Percentiles rank a stretch among this genome's conserved stretches.
phyloP scores from a whole-genome alignment of 2,329 filamentous ascomycete genomes.

The Cladosporium velox region DNA sequence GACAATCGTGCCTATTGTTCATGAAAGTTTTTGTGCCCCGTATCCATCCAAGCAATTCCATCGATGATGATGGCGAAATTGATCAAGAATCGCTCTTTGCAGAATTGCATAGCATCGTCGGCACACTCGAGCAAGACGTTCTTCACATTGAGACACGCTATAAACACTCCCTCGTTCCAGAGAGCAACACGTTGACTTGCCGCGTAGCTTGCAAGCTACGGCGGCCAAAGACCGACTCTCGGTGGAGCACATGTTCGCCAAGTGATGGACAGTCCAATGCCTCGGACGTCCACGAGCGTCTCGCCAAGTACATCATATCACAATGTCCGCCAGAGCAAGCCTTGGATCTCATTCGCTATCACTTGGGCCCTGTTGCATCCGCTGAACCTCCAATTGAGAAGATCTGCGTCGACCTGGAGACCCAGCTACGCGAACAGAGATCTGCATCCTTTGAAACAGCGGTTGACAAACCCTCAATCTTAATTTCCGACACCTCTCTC shows the following conservation, averaged over 20 bases:
- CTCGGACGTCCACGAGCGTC: constrained; percentile 26
- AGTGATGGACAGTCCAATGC: background rate
- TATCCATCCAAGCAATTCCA: constrained; percentile 19
- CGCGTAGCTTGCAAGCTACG: constrained; percentile 34
- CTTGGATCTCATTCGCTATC: constrained; percentile 30
- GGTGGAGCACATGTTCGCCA: constrained; percentile 34
- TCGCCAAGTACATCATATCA: constrained; percentile 30
- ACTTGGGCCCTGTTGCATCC: constrained; percentile 22
- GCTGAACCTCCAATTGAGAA: constrained; percentile 17
- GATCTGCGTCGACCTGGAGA: background rate
- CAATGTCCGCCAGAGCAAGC: constrained; percentile 29
- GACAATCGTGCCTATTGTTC: constrained; percentile 33
- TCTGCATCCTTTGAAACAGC: constrained; percentile 1
- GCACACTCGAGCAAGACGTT: constrained; percentile 34
- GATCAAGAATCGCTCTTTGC: constrained; percentile 34
- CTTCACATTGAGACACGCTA: constrained; percentile 40
- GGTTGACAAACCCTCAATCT: constrained; percentile 26
- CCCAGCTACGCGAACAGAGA: background rate
- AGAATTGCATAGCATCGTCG: constrained; percentile 39
- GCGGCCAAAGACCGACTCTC: constrained; percentile 36
- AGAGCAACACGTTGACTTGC: constrained; percentile 35
- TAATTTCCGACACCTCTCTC: constrained; percentile 29
- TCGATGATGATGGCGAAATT: constrained; percentile 6
- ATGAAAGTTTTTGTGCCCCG: constrained; percentile 32
- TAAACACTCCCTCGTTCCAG: constrained; percentile 37